Evolutionary conservation across 345 rosid species (phyloP).

Genomic region (thale cress (Arabidopsis thaliana)): TAIR10.1 NC_003070.9:25526501-25527000

Average conservation of each 20-base stretch:
- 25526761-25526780: slow-evolving; percentile 63
- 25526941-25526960: slow-evolving; percentile 41
- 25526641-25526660: slow-evolving; percentile 54
- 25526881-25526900: slow-evolving; percentile 55
- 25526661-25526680: slow-evolving; percentile 60
- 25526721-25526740: slow-evolving; percentile 50
- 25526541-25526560: slow-evolving; percentile 81
- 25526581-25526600: slow-evolving; percentile 79
- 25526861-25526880: slow-evolving; percentile 74
- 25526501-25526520: slow-evolving; percentile 99
- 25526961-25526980: slow-evolving; percentile 64
- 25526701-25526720: slow-evolving; percentile 61
- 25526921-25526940: slow-evolving; percentile 46
- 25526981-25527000: slow-evolving; percentile 66
- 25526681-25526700: slow-evolving; percentile 81
- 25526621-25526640: slow-evolving; percentile 70
- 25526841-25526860: slow-evolving; percentile 74
- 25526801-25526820: slow-evolving; percentile 62
- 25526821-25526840: slow-evolving; percentile 57
- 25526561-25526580: slow-evolving; percentile 93
- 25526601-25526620: slow-evolving; percentile 82
- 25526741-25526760: slow-evolving; percentile 58
- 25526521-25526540: slow-evolving; percentile 93
- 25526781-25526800: slow-evolving; percentile 70
- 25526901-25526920: slow-evolving; percentile 62